A percentile compares a stretch with the other conserved stretches of the same genome.
These are phyloP conservation scores for Candida montana DNA, from an alignment of 805 yeast species.

Conservation along the genomic window DNA sequence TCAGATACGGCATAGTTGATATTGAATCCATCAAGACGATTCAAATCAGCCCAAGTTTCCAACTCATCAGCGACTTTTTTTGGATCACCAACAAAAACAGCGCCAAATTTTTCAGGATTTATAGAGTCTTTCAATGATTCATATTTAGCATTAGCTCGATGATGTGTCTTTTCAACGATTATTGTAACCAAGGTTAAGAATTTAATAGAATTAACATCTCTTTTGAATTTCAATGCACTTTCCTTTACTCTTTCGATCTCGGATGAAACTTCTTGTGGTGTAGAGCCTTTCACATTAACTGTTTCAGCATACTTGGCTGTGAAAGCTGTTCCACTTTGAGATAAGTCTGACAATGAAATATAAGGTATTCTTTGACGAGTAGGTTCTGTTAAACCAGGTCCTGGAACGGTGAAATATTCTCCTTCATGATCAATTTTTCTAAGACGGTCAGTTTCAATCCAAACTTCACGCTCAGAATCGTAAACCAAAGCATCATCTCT, in stretches of 20 bases:
- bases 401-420: conserved; percentile 31
- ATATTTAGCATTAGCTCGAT: conserved; percentile 35
- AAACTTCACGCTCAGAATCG: conserved; percentile 21
- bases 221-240: conserved; percentile 31
- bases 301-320: conserved; percentile 42
- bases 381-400: conserved; percentile 38
- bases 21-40: conserved; percentile 39
- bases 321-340: conserved; percentile 34
- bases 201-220: conserved; percentile 36
- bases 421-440: conserved; percentile 38
- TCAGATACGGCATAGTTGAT: conserved; percentile 33
- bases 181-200: conserved; percentile 33
- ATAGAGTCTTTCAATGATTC: conserved; percentile 24
- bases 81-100: conserved; percentile 26
- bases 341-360: conserved; percentile 40
- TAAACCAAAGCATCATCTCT: conserved; percentile 27
- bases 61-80: conserved; percentile 34
- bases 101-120: neutral
- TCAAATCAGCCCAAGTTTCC: conserved; percentile 33
- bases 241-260: conserved; percentile 30
- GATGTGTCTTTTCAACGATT: conserved; percentile 35
- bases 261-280: conserved; percentile 27
- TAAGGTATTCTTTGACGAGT: conserved; percentile 40
- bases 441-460: conserved; percentile 30
- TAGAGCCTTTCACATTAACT: conserved; percentile 14